phyloP scores from a whole-genome alignment of 2,329 filamentous ascomycete genomes.

The Xylaria sp. region DNA sequence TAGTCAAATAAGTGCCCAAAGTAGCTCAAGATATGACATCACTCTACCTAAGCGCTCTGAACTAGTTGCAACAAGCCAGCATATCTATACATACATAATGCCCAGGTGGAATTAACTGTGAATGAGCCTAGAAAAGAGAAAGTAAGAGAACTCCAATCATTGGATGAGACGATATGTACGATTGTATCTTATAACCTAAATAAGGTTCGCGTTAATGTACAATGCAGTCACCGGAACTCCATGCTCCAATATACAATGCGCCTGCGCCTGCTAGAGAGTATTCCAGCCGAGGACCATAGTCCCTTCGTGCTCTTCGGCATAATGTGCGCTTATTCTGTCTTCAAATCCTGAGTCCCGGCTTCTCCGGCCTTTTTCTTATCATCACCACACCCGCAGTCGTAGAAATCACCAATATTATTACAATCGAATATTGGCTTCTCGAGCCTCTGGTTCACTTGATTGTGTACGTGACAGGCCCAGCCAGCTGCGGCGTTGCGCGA shows the following conservation, averaged over 20 bases:
- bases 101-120: neutral
- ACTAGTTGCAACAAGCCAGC: neutral
- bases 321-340: slow-evolving; percentile 42
- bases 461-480: slow-evolving; percentile 76
- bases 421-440: slow-evolving; percentile 73
- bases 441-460: slow-evolving; percentile 72
- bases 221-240: slow-evolving; percentile 29
- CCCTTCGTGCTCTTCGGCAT: neutral
- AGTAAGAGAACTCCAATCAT: neutral
- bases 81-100: neutral
- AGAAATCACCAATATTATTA: slow-evolving; percentile 74
- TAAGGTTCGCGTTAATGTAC: slow-evolving; percentile 21
- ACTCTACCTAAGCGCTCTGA: too few species aligned
- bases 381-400: slow-evolving; percentile 78
- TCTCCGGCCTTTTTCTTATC: slow-evolving; percentile 54
- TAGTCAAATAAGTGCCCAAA: too few species aligned
- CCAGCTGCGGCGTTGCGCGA: slow-evolving; percentile 71
- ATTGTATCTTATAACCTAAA: slow-evolving; percentile 9
- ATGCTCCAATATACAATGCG: slow-evolving; percentile 14
- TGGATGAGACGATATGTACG: slow-evolving; percentile 13
- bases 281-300: neutral
- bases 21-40: too few species aligned
- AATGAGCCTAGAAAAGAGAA: neutral
- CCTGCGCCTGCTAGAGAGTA: slow-evolving; percentile 9
- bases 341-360: slow-evolving; percentile 43